A percentile compares a stretch with the other conserved stretches of the same genome.
phyloP scores from a whole-genome alignment of 257 asterid genomes.

The Lycium ferocissimum region DNA sequence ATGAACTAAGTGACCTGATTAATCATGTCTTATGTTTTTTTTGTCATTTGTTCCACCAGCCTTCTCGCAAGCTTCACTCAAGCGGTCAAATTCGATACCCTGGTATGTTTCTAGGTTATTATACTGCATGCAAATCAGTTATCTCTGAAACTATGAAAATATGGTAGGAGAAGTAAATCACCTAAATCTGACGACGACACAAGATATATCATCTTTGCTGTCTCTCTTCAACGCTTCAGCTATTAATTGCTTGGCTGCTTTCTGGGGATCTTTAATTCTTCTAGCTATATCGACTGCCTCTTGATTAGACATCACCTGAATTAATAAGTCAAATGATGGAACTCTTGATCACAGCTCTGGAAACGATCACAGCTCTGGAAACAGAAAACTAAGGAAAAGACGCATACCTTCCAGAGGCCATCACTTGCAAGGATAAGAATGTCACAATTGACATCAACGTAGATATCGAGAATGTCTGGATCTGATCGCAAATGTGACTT shows the following conservation, averaged over 20 bases:
- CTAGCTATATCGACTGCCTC: constrained; percentile 52
- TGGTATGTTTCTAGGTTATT: constrained; percentile 9
- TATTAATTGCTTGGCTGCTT: constrained; percentile 46
- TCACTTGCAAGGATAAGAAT: constrained; percentile 53
- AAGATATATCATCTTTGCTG: constrained; percentile 58
- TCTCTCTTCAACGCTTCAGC: constrained; percentile 48
- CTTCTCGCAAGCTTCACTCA: not conserved
- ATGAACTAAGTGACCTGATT: not conserved
- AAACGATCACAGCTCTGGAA: not conserved
- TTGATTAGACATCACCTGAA: constrained; percentile 53
- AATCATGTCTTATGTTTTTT: not conserved
- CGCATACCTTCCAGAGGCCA: constrained; percentile 55
- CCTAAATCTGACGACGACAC: constrained; percentile 43
- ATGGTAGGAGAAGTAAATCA: constrained; percentile 28
- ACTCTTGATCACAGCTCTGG: not conserved
- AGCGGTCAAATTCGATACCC: not conserved
- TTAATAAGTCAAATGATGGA: not conserved
- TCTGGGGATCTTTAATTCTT: constrained; percentile 40
- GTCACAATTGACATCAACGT: constrained; percentile 44
- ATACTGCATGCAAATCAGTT: constrained; percentile 28
- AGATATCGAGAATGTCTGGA: constrained; percentile 45
- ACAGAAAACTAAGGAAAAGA: not conserved
- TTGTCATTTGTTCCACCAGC: constrained; percentile 1
- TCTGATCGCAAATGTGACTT: constrained; percentile 53
- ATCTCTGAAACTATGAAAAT: not conserved